Base-by-base conservation (phyloP, 2,329 filamentous ascomycete species). In the Ophiocordyceps sinensis region DNA sequence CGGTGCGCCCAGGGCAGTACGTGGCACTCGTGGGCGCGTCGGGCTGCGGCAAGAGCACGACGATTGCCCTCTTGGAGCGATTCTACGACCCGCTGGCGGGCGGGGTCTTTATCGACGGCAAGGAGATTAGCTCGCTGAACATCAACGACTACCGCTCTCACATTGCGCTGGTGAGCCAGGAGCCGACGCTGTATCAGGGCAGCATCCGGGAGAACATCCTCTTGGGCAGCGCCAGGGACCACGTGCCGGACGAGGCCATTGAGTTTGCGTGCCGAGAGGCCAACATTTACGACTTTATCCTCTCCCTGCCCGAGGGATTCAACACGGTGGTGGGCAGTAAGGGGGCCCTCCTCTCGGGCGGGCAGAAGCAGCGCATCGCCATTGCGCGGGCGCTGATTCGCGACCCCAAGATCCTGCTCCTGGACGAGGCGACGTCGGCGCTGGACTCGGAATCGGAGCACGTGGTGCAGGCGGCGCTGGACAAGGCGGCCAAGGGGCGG, bases 131-230 rank as follows among this genome's bases (percentile, higher is more conserved):
- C 44, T 71, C 70, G 11, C 68, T 95, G 38, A 89, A 94, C 53
- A 69, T 94, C 54, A 87, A 85, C 60, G 78, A 88, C 42, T 95
- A 95, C 64, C 81, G 91, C 40, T 79, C 73, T 15, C 77, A 80
- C 58, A 75, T 96, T 47, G 82, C 89, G 0, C 79, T 98, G 10
- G 89, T 98, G 13, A 87, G 82, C 29, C 91, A 96, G 57, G 91
- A 96, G 58, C 89, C 91, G 0, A 94, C 89, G 0, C 66, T 98
- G 0, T 98, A 95, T 62, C 87, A 94, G 59, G 91, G 89, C 36
- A 88, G 82, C 0, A 85, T 98, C 53, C 76, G 73, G 49, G 88
- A 96, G 29, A 96, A 96, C 57, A 86, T 96, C 46, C 63, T 94
- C 5, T 73, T 96, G 2, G 86, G 87, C 11, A 77, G 77, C 32